phyloP scores from a whole-genome alignment of 768 basidiomycete species.

The Postia placenta region DNA sequence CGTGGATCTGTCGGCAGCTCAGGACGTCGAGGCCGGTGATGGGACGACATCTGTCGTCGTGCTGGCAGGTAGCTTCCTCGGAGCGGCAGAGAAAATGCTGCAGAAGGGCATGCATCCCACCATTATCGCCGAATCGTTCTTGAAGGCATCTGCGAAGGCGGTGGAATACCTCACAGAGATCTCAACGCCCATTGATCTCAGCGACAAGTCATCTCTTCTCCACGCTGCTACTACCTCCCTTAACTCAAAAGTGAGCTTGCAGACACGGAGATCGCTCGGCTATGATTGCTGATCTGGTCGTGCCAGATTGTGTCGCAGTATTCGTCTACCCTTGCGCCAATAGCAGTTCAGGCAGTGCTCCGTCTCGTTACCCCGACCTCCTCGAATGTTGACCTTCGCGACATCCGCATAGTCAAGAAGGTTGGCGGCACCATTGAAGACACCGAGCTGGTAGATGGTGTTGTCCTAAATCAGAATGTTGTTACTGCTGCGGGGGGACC shows the following conservation, averaged over 20 bases:
- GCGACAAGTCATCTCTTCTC: conserved; percentile 77
- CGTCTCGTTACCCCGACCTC: conserved; percentile 85
- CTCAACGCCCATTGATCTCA: conserved; percentile 86
- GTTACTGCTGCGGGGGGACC: conserved; percentile 88
- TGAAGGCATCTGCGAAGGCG: conserved; percentile 86
- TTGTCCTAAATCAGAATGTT: conserved; percentile 96
- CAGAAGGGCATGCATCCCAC: conserved; percentile 97
- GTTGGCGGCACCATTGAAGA: conserved; percentile 99
- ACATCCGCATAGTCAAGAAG: conserved; percentile 96
- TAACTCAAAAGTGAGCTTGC: conserved; percentile 90
- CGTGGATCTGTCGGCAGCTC: conserved; percentile 94
- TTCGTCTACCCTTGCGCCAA: conserved; percentile 95
- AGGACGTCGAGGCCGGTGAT: conserved; percentile 98
- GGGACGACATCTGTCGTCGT: conserved; percentile 98
- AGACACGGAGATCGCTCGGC: neutral
- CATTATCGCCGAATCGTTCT: conserved; percentile 92
- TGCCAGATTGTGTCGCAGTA: conserved; percentile 96
- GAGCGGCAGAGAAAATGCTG: conserved; percentile 95
- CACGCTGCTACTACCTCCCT: conserved; percentile 93
- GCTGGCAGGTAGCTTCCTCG: conserved; percentile 86
- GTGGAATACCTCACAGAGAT: conserved; percentile 93
- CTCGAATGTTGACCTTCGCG: conserved; percentile 92
- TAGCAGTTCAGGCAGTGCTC: conserved; percentile 94
- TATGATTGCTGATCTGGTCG: no score
- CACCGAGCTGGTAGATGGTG: conserved; percentile 92